Evolutionary conservation across 2,329 filamentous ascomycete genomes (phyloP).

Genomic region (Massarina eburnea): DNA sequence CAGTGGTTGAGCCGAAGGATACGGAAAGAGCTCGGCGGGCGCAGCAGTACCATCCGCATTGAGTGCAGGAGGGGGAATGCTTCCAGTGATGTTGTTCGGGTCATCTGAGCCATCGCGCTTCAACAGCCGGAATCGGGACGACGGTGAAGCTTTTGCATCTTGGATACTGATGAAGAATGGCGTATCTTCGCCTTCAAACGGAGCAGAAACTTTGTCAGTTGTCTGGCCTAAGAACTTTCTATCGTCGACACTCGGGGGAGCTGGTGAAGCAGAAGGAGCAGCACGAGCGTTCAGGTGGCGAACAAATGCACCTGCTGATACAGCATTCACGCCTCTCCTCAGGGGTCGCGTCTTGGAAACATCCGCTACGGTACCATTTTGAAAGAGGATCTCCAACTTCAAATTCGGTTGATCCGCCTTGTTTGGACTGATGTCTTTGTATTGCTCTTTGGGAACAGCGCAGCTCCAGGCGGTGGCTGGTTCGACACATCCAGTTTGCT

Average conservation of each 20-base stretch:
- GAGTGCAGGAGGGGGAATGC: conserved; percentile 65
- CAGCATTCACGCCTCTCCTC: conserved; percentile 65
- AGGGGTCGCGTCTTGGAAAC: conserved; percentile 29
- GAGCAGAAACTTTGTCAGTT: conserved; percentile 70
- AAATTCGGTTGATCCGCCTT: conserved; percentile 73
- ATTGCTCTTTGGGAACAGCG: conserved; percentile 75
- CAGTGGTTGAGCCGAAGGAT: conserved; percentile 71
- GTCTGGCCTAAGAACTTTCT: conserved; percentile 82
- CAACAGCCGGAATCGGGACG: conserved; percentile 30
- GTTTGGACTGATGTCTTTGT: conserved; percentile 64
- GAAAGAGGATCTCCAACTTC: conserved; percentile 70
- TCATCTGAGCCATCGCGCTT: conserved; percentile 40
- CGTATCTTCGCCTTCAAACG: conserved; percentile 81
- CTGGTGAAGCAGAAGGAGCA: conserved; percentile 53
- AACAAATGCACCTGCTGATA: conserved; percentile 37
- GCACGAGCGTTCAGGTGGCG: conserved; percentile 32
- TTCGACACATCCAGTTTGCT: conserved; percentile 69
- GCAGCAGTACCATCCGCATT: conserved; percentile 71
- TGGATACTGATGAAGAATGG: conserved; percentile 85
- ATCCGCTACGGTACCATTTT: conserved; percentile 51
- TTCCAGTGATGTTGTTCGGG: conserved; percentile 48
- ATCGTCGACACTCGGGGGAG: conserved; percentile 65
- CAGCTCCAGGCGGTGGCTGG: conserved; percentile 84
- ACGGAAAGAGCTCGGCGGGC: conserved; percentile 70
- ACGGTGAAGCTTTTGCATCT: conserved; percentile 28